Evolutionary conservation across 176 grass and related monocot species (phyloP), one percentile per base, ranked within the genome.

Genomic region (Juncus inflexus): DNA sequence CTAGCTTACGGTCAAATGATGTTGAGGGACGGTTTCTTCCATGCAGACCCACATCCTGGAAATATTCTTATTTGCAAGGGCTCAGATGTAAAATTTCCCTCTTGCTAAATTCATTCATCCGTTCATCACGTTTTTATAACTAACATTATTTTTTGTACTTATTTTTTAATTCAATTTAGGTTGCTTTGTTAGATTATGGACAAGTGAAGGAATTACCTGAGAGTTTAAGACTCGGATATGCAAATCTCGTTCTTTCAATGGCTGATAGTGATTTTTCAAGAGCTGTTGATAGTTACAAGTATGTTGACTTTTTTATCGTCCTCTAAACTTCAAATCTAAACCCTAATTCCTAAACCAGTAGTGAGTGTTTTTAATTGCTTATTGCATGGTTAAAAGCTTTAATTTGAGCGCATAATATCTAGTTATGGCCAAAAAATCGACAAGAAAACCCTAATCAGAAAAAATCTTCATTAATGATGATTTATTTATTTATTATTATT

Each of bases 1-100:
- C 84, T 91, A 79, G 92, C 92, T 67, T 97, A 97, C 83, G 92
- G 92, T 70, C 92, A 91, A 97, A 97, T 97, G 92, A 97, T 97
- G 66, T 91, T 97, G 79, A 91, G 83, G 84, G 82, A 84, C 86
- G 92, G 92, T 43, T 91, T 89, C 82, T 97, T 97, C 61, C 92
- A 97, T 83, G 87, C 92, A 67, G 92, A 97, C 83, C 92, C 92
- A 65, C 92, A 97, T 80, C 92, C 92, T 66, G 92, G 92, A 86
- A 97, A 97, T 79, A 97, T 97, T 50, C 82, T 91, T 62, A 80
- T 97, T 51, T 86, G 87, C 78, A 89, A 91, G 72, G 83, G 80
- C 70, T 83, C 77, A 42, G 92, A 97, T 87, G 92, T 72, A 86
- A 97, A 76, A 37, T 13, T 65, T 64, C 7, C 52, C 9, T 59